Percentiles rank a stretch among this genome's conserved stretches.
phyloP scores from a whole-genome alignment of 805 yeast species.

The Yamadazyma sp. region DNA sequence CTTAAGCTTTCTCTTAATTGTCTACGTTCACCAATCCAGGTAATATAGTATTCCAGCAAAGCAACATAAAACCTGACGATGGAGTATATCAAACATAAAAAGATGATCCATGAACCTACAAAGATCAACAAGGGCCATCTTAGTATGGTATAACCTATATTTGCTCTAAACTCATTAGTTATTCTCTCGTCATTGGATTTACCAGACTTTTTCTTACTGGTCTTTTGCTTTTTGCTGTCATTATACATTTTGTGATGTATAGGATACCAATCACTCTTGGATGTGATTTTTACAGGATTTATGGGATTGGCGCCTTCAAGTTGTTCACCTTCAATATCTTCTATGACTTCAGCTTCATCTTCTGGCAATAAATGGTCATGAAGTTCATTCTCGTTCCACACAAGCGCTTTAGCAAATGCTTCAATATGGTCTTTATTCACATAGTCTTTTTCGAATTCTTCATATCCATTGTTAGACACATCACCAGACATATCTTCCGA shows the following conservation, averaged over 20 bases:
- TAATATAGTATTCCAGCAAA: conserved; percentile 53
- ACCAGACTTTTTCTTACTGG: conserved; percentile 5
- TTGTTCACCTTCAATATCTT: conserved; percentile 2
- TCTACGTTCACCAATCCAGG: conserved; percentile 60
- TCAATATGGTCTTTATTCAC: conserved; percentile 34
- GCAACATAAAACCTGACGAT: conserved; percentile 59
- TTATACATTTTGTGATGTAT: conserved; percentile 9
- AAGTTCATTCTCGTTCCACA: conserved; percentile 27
- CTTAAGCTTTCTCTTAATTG: conserved; percentile 49
- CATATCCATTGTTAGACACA: no score
- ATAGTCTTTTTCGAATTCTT: conserved; percentile 26
- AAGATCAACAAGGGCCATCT: conserved; percentile 64
- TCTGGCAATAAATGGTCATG: background rate
- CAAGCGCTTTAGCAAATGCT: conserved; percentile 38
- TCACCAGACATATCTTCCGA: no score
- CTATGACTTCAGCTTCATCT: conserved; percentile 1
- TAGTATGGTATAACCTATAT: conserved; percentile 38
- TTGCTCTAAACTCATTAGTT: conserved; percentile 35
- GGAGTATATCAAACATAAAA: conserved; percentile 50
- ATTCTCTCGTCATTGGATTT: conserved; percentile 8
- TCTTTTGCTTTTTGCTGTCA: conserved; percentile 7
- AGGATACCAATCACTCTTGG: conserved; percentile 29
- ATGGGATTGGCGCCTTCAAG: conserved; percentile 3
- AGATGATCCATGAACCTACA: conserved; percentile 50
- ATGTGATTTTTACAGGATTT: conserved; percentile 16